Conservation (phyloP, 192 early-diverging fungal species). For the Pecoramyces ruminantium region DNA sequence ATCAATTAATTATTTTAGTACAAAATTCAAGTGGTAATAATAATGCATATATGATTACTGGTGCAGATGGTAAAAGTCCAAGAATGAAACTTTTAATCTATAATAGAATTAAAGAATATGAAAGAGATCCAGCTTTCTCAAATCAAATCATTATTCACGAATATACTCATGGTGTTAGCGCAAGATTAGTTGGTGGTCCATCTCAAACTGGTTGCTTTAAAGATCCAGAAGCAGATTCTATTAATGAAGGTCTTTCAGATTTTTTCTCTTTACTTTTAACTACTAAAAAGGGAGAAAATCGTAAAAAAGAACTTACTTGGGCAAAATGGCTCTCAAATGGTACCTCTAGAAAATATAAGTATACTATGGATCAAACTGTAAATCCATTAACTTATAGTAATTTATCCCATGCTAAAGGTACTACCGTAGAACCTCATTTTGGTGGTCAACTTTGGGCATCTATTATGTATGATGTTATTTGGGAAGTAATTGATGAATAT, state of each 20-base stretch:
- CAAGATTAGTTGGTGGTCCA: conserved; percentile 78
- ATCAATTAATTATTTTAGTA: conserved; percentile 79
- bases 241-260: conserved; percentile 95
- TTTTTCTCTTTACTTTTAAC: conserved; percentile 38
- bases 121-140: background rate
- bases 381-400: background rate
- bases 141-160: conserved; percentile 50
- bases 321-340: background rate
- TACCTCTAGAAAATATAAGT: background rate
- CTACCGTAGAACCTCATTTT: background rate
- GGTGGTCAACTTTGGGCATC: background rate
- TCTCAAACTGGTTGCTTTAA: background rate
- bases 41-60: conserved; percentile 22
- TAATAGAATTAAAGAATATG: background rate
- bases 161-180: conserved; percentile 84
- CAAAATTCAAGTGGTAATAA: conserved; percentile 83
- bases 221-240: conserved; percentile 36
- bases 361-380: background rate
- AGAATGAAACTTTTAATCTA: background rate
- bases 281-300: background rate
- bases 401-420: background rate
- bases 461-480: conserved; percentile 24
- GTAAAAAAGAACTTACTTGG: background rate
- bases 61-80: background rate
- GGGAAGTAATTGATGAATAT: conserved; percentile 42